These are phyloP conservation scores for Euclidium syriacum DNA, from an alignment of 345 rosid genomes.

Conservation along the genomic window DNA sequence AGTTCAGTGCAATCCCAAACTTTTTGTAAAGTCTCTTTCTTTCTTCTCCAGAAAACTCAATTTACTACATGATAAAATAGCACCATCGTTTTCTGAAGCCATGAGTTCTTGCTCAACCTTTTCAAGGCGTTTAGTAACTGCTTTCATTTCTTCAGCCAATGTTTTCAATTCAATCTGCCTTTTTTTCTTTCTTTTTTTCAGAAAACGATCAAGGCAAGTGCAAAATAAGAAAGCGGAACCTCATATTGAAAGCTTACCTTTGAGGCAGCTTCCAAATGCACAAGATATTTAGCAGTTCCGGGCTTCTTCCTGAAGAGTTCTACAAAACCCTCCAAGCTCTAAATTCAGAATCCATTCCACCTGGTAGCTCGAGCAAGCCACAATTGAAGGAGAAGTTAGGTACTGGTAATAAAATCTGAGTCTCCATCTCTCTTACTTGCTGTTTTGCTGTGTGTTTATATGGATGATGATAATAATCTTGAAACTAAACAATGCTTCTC, in stretches of 20 bases:
- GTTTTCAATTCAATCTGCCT: constrained; percentile 89
- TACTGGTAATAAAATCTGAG: not conserved
- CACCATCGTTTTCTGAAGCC: constrained; percentile 85
- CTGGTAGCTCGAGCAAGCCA: too few relatives aligned
- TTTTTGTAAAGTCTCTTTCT: too few relatives aligned
- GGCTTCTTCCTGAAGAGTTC: constrained; percentile 84
- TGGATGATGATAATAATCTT: not conserved
- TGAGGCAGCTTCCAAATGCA: constrained; percentile 90
- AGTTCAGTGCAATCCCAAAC: too few relatives aligned
- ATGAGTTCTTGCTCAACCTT: constrained; percentile 86
- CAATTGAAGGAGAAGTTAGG: constrained; percentile 35
- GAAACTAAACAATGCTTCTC: not conserved
- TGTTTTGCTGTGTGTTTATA: too few relatives aligned
- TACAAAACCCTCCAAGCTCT: constrained; percentile 51
- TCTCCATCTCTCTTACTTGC: too few relatives aligned
- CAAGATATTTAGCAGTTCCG: constrained; percentile 81
- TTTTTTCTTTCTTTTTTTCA: too few relatives aligned
- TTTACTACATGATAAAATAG: too few relatives aligned
- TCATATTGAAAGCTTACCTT: constrained; percentile 47
- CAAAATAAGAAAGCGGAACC: not conserved
- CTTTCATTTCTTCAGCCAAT: constrained; percentile 99
- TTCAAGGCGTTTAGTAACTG: constrained; percentile 90
- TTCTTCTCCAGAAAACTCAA: too few relatives aligned
- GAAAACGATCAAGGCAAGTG: not conserved
- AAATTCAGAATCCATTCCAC: not conserved